Evolutionary conservation across 2,329 filamentous ascomycete species (phyloP).

Genomic region (Colletotrichum lini): DNA sequence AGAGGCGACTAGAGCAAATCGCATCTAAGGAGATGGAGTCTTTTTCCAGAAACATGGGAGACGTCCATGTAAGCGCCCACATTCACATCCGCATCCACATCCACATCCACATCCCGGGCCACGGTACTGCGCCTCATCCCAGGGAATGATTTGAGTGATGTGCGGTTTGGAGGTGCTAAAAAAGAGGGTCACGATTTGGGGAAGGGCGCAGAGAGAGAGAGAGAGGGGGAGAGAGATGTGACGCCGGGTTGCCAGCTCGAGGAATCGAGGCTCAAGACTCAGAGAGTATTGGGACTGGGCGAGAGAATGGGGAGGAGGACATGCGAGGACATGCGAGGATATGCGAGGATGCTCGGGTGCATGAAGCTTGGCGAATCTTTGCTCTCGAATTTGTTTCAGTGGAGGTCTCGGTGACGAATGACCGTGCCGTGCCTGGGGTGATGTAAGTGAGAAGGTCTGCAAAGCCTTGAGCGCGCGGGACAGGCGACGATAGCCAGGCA

Average conservation of each 20-base stretch:
- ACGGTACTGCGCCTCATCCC: conserved; percentile 23
- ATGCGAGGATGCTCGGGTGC: conserved; percentile 18
- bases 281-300: neutral
- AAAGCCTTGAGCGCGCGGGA: conserved; percentile 4
- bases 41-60: conserved; percentile 10
- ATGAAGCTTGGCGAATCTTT: conserved; percentile 42
- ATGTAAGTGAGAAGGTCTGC: neutral
- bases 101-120: neutral
- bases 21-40: conserved; percentile 30
- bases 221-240: too few relatives aligned
- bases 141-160: conserved; percentile 25
- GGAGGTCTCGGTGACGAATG: conserved; percentile 30
- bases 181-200: conserved; percentile 17
- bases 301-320: neutral
- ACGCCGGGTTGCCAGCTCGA: conserved; percentile 26
- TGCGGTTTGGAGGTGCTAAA: conserved; percentile 4
- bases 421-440: conserved; percentile 37
- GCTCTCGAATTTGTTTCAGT: conserved; percentile 39
- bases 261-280: neutral
- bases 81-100: conserved; percentile 20
- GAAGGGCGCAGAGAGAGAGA: neutral
- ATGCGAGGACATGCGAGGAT: neutral
- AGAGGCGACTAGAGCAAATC: conserved; percentile 35
- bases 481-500: conserved; percentile 3
- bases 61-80: conserved; percentile 13